phyloP scores from a whole-genome alignment of 768 basidiomycete genomes.

The Mycena amicta region DNA sequence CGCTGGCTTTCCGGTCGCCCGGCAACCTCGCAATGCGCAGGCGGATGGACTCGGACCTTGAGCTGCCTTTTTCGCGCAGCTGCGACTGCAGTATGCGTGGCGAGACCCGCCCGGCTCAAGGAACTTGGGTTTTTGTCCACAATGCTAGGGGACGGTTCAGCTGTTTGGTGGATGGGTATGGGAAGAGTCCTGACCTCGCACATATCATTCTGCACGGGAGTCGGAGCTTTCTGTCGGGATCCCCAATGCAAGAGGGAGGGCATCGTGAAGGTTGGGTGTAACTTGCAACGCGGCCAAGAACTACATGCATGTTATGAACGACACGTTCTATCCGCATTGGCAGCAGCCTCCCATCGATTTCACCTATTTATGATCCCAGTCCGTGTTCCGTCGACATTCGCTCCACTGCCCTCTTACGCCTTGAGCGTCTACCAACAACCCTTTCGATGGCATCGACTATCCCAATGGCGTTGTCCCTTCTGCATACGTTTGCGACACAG shows the following conservation, averaged over 20 bases:
- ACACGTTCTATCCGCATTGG: slow-evolving; percentile 43
- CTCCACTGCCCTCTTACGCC: not conserved
- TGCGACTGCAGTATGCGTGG: slow-evolving; percentile 64
- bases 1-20: slow-evolving; percentile 49
- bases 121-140: slow-evolving; percentile 62
- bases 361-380: slow-evolving; percentile 1
- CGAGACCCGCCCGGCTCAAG: slow-evolving; percentile 56
- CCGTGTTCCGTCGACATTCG: not conserved
- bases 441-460: slow-evolving; percentile 44
- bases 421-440: slow-evolving; percentile 11
- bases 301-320: slow-evolving; percentile 17
- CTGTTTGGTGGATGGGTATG: no score
- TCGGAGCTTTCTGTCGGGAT: slow-evolving; percentile 31
- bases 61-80: slow-evolving; percentile 53
- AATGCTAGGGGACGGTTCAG: slow-evolving; percentile 42
- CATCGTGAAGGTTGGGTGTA: slow-evolving; percentile 34
- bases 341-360: slow-evolving; percentile 16
- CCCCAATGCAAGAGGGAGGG: slow-evolving; percentile 46
- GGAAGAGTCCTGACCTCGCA: no score
- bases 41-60: slow-evolving; percentile 39
- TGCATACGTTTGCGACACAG: slow-evolving; percentile 36
- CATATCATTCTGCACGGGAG: slow-evolving; percentile 40
- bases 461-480: slow-evolving; percentile 47
- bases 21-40: slow-evolving; percentile 56
- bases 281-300: slow-evolving; percentile 25